Percentiles rank a stretch among this genome's conserved stretches.
phyloP scores from a whole-genome alignment of 1,139 yeast genomes.

The Pichia sp. region DNA sequence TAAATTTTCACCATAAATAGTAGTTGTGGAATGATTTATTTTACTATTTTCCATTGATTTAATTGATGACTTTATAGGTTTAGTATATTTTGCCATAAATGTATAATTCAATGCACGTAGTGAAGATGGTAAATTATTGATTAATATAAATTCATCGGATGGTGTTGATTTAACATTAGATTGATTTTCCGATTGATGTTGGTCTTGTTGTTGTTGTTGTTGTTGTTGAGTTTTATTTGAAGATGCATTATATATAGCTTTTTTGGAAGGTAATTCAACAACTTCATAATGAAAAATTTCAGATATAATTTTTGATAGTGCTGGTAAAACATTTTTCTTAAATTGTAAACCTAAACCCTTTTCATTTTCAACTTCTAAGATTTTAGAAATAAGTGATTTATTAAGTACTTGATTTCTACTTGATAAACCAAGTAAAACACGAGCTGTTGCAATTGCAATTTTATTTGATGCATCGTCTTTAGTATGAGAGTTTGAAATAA shows the following conservation, averaged over 20 bases:
- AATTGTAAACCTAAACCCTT: constrained; percentile 24
- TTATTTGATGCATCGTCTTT: constrained; percentile 13
- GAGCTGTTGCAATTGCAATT: constrained; percentile 21
- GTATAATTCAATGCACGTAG: constrained; percentile 21
- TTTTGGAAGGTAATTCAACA: constrained; percentile 21
- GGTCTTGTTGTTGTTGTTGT: background rate
- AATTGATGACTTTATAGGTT: constrained; percentile 11
- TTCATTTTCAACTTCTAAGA: constrained; percentile 26
- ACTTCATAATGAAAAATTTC: constrained; percentile 24
- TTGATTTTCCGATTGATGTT: too few species aligned
- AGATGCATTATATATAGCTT: background rate
- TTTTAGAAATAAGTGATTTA: constrained; percentile 22
- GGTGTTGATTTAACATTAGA: background rate
- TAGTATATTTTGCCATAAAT: constrained; percentile 14
- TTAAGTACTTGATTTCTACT: constrained; percentile 25
- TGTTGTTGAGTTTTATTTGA: background rate
- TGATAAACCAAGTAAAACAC: constrained; percentile 25
- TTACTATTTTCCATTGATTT: constrained; percentile 12
- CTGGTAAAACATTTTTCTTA: constrained; percentile 21
- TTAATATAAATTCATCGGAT: constrained; percentile 25
- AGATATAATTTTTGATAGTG: constrained; percentile 8
- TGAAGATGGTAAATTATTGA: constrained; percentile 18
- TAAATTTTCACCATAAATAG: constrained; percentile 12
- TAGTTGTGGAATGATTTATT: background rate
- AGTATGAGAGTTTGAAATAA: background rate